Base-by-base conservation (phyloP, 202 grass and related monocot species). In the Alloteropsis angusta region DNA sequence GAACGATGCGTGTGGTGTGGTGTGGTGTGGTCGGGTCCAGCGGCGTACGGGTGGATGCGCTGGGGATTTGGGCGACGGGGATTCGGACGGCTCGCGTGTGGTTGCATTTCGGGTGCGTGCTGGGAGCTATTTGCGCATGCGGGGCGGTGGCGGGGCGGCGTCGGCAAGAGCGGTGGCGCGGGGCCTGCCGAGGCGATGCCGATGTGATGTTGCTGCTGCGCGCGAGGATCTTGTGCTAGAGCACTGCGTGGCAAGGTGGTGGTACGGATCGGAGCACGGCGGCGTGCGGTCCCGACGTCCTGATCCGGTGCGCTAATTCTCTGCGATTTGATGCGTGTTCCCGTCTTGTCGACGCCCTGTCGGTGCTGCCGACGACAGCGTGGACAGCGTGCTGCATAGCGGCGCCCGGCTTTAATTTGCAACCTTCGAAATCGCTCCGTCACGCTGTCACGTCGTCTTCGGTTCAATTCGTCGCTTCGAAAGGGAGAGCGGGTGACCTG, bases 321-420 rank as follows among this genome's bases (percentile, higher is more conserved):
- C 10, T 7, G 19, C 7, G 60, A 54, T 74, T 28, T n/a, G 32
- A 14, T 46, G 69, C 60, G 35, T 52, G 42, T 36, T 18, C 60
- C 60, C 75, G 75, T 6, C 22, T 60, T 80, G 86, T 65, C 81
- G 28, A 64, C 18, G 3, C 54, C 54, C 2, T 84, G 86, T 84
- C 86, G 86, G 37, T 35, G 48, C 28, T 4, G 5, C 19, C n/a
- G 0, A 21, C 3, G 81, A 62, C 86, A 84, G 44, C 36, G 17
- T 45, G 32, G 49, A n/a, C 7, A 9, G n/a, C n/a, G n/a, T n/a
- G n/a, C n/a, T n/a, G n/a, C n/a, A n/a, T n/a, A n/a, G n/a, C 14
- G 14, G 39, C 17, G 43, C 25, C 1, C 71, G 25, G 50, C n/a
- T 21, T 28, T 63, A 21, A n/a, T n/a, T n/a, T n/a, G n/a, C 56